Percentiles rank a stretch among this genome's conserved stretches.
phyloP scores from a whole-genome alignment of 2,329 filamentous ascomycete genomes.

The Aaosphaeria pasadenensis region DNA sequence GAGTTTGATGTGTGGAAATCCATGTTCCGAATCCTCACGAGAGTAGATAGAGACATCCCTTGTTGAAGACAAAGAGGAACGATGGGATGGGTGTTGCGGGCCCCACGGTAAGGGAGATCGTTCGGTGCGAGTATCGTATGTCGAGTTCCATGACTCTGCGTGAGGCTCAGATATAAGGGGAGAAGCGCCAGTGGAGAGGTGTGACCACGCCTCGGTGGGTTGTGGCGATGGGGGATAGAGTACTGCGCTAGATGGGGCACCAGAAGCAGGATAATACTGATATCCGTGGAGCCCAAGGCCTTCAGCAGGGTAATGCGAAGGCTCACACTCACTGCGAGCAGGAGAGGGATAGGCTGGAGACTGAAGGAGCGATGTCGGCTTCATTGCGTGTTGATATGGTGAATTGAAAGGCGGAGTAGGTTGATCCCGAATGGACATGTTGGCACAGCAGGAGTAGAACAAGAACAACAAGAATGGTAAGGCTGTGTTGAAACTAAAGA shows the following conservation, averaged over 20 bases:
- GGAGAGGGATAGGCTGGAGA: conserved; percentile 35
- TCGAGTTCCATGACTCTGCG: conserved; percentile 28
- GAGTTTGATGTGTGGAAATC: conserved; percentile 25
- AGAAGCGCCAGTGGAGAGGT: conserved; percentile 23
- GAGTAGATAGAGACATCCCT: conserved; percentile 34
- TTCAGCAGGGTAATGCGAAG: conserved; percentile 22
- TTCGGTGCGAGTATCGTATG: conserved; percentile 29
- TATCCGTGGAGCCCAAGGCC: conserved; percentile 34
- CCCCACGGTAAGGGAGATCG: conserved; percentile 30
- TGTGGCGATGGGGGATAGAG: conserved; percentile 35
- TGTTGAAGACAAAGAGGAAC: conserved; percentile 31
- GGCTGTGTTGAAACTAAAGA: not conserved
- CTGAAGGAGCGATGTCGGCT: conserved; percentile 21
- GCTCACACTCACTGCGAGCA: conserved; percentile 24
- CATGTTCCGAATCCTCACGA: conserved; percentile 25
- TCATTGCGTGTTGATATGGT: conserved; percentile 31
- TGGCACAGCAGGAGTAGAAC: conserved; percentile 7
- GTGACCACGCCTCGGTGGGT: conserved; percentile 31
- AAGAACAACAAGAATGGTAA: conserved; percentile 2
- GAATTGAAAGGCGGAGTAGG: conserved; percentile 34
- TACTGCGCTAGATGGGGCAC: conserved; percentile 7
- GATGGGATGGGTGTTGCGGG: conserved; percentile 26
- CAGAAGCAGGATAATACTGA: conserved; percentile 12
- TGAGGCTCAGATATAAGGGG: conserved; percentile 26
- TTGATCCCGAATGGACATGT: conserved; percentile 27